Evolutionary conservation across 2,329 filamentous ascomycete genomes (phyloP).

Genomic region (Fonsecaea erecta): DNA sequence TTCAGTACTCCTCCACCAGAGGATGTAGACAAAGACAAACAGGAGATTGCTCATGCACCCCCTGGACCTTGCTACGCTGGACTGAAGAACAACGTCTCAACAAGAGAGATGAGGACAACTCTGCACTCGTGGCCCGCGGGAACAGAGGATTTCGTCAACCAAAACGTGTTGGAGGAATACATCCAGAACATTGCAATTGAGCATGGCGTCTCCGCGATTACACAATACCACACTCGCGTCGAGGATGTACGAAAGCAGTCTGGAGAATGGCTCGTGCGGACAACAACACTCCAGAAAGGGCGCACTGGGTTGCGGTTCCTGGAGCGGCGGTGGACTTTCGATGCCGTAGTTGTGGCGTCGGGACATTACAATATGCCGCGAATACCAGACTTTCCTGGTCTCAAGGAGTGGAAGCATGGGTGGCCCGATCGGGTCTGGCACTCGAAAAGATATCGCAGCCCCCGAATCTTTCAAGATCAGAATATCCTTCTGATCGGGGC

Average conservation of each 20-base stretch:
- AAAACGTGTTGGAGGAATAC: conserved; percentile 62
- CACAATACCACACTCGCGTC: conserved; percentile 65
- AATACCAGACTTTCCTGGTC: conserved; percentile 55
- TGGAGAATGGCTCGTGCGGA: conserved; percentile 58
- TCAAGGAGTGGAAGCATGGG: conserved; percentile 52
- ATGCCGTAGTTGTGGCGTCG: conserved; percentile 58
- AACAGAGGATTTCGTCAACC: conserved; percentile 64
- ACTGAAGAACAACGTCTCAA: conserved; percentile 60
- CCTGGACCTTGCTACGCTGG: conserved; percentile 62
- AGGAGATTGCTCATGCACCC: conserved; percentile 51
- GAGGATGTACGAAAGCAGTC: conserved; percentile 55
- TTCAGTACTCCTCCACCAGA: conserved; percentile 31
- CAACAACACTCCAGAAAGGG: conserved; percentile 48
- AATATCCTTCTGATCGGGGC: conserved; percentile 62
- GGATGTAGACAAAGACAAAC: conserved; percentile 23
- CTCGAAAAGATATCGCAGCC: conserved; percentile 57
- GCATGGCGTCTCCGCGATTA: conserved; percentile 57
- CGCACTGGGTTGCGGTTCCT: conserved; percentile 20
- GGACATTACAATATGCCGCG: conserved; percentile 60
- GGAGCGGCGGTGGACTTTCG: conserved; percentile 46
- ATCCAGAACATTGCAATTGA: conserved; percentile 62
- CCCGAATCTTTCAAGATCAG: conserved; percentile 58
- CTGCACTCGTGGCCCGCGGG: conserved; percentile 62
- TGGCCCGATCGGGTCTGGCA: conserved; percentile 55
- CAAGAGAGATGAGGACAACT: conserved; percentile 55